Base-by-base conservation (phyloP, 768 basidiomycete genomes). In the Neoboletus brunneissimus region DNA sequence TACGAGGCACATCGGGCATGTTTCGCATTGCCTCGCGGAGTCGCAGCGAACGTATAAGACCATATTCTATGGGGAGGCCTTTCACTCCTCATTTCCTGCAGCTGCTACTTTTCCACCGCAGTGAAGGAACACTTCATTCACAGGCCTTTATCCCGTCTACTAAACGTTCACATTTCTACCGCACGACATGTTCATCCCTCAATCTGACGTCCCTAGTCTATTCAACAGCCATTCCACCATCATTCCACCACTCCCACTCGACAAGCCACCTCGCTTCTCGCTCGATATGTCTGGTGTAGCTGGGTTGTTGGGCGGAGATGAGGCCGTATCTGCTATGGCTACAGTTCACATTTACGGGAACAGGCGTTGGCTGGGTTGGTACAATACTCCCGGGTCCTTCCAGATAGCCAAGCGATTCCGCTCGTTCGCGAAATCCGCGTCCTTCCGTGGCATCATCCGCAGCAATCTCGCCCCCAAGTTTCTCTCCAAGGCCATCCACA, bases 301-400 rank as follows among this genome's bases (percentile, higher is more conserved):
- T 0, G 63, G 61, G n/a, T 62, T 73, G 40, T 38, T 73, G 22
- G 73, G 73, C 9, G 74, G 73, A 11, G 60, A 72, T 0, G 67
- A 69, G 25, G 73, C 72, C 9, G 6, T 72, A 1, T 64, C 73
- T 2, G 63, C 71, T 0, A 67, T 74, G 66, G 58, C 57, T 9
- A 55, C 64, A 22, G 69, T 67, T 2, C 74, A 67, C 37, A 11
- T 75, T 31, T 67, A 66, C 38, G 57, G 59, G n/a, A 54, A 58
- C 15, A 60, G 59, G 20, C 63, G 62, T 13, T 75, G 59, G 62
- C 48, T 72, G n/a, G 73, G 74, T 8, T 75, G 64, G 67, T 75
- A 74, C 50, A 74, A 75, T 25, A 63, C 64, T 13, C 71, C 73
- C 5, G 73, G 73, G 1, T 64, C 67, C 35, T 67, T 72, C 50